Evolutionary conservation across 768 basidiomycete species (phyloP).

Genomic region (Rhodotorula graminis): DNA sequence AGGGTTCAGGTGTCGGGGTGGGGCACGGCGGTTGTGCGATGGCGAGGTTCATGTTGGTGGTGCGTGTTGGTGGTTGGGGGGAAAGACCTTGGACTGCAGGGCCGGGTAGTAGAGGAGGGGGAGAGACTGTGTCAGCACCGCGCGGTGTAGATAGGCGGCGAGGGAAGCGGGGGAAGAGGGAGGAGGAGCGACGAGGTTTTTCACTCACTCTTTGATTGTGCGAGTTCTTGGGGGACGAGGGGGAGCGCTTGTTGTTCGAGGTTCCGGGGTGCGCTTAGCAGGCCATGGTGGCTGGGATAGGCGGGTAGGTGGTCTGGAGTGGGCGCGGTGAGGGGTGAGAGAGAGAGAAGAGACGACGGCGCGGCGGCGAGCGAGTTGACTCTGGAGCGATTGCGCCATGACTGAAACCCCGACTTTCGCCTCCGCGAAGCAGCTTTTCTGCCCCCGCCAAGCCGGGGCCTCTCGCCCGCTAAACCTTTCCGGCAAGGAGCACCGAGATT

Average conservation of each 20-base stretch:
- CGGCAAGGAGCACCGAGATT: no score
- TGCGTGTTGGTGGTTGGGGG: not conserved
- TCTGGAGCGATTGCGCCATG: no score
- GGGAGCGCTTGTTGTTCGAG: not conserved
- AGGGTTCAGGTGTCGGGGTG: not conserved
- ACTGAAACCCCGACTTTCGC: no score
- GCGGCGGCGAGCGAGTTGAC: no score
- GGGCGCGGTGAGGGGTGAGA: conserved; percentile 21
- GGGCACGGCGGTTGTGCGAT: conserved; percentile 6
- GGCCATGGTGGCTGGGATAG: conserved; percentile 7
- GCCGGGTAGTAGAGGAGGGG: not conserved
- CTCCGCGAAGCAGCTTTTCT: no score
- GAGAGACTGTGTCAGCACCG: not conserved
- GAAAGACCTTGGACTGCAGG: not conserved
- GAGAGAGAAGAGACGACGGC: not conserved
- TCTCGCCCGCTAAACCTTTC: no score
- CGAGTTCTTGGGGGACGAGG: not conserved
- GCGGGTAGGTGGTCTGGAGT: not conserved
- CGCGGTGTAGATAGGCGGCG: not conserved
- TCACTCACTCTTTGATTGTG: not conserved
- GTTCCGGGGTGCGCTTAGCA: conserved; percentile 7
- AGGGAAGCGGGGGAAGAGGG: not conserved
- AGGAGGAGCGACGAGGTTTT: not conserved
- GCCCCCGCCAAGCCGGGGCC: no score
- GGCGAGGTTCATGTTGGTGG: not conserved